These are phyloP conservation scores for Saussurea involucrata DNA, from an alignment of 129 eudicot species.

Conservation along the genomic window DNA sequence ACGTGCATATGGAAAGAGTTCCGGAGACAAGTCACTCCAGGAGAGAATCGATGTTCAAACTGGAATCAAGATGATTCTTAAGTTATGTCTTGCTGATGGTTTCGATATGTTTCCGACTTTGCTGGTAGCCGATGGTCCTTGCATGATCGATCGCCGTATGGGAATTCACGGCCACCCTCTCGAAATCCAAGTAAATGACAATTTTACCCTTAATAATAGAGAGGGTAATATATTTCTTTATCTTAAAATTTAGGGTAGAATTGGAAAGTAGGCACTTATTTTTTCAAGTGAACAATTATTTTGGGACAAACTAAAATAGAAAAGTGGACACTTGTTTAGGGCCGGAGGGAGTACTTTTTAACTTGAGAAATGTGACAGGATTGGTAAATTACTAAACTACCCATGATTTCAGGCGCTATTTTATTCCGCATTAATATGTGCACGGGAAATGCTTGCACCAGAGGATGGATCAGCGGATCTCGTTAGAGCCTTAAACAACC, in stretches of 20 bases:
- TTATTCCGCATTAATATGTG: constrained; percentile 61
- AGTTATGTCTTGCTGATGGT: constrained; percentile 71
- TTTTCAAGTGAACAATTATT: no score
- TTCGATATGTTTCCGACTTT: constrained; percentile 86
- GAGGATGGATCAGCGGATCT: constrained; percentile 66
- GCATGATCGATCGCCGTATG: constrained; percentile 91
- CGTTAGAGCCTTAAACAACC: constrained; percentile 54
- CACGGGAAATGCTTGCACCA: constrained; percentile 71
- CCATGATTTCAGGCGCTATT: constrained; percentile 52
- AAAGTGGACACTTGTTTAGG: no score
- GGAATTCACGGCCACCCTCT: constrained; percentile 87
- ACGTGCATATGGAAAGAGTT: constrained; percentile 69
- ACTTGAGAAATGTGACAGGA: neutral
- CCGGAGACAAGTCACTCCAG: constrained; percentile 55
- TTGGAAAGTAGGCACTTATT: neutral
- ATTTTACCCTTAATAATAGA: no score
- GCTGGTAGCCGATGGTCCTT: constrained; percentile 80
- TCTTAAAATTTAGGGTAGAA: neutral
- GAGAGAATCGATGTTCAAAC: constrained; percentile 83
- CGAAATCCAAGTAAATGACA: constrained; percentile 60
- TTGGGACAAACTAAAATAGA: no score
- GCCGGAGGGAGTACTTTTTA: no score
- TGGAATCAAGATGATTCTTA: constrained; percentile 68
- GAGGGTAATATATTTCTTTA: no score
- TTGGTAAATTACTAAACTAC: constrained; percentile 2